These are phyloP conservation scores for Phytopythium oedochilum DNA, from an alignment of 352 stramenopile genomes.

Conservation along the genomic window DNA sequence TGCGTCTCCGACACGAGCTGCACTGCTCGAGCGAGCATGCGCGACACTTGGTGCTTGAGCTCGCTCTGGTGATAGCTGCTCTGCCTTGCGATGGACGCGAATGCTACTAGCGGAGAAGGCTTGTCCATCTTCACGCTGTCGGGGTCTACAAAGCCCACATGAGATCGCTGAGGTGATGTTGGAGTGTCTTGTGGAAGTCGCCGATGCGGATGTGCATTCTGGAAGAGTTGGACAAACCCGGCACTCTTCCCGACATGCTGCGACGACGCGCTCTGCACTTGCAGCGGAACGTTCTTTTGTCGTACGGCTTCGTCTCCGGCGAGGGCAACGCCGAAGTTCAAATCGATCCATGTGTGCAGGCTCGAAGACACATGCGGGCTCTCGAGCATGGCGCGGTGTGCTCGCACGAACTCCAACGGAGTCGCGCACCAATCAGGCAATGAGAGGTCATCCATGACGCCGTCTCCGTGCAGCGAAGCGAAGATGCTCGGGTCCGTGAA, in stretches of 20 bases:
- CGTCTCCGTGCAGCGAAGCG: constrained; percentile 60
- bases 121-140: background rate
- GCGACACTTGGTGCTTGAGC: constrained; percentile 9
- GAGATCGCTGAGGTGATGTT: background rate
- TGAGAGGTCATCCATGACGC: constrained; percentile 61
- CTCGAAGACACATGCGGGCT: constrained; percentile 77
- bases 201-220: constrained; percentile 26
- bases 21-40: constrained; percentile 31
- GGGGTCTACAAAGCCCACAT: background rate
- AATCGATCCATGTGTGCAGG: constrained; percentile 94
- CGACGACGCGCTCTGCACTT: constrained; percentile 19
- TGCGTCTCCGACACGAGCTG: constrained; percentile 25
- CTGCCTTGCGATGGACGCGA: background rate
- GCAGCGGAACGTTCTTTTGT: constrained; percentile 91
- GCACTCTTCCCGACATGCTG: constrained; percentile 39
- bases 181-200: background rate
- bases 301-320: constrained; percentile 70
- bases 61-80: constrained; percentile 10
- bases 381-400: constrained; percentile 92
- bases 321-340: constrained; percentile 93
- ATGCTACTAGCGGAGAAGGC: background rate
- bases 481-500: constrained; percentile 89
- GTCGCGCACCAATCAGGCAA: constrained; percentile 75
- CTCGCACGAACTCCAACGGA: constrained; percentile 68
- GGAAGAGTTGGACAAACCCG: constrained; percentile 77